phyloP scores from a whole-genome alignment of 1,284 basidiomycete genomes.

The Cystobasidium pallidum region DNA sequence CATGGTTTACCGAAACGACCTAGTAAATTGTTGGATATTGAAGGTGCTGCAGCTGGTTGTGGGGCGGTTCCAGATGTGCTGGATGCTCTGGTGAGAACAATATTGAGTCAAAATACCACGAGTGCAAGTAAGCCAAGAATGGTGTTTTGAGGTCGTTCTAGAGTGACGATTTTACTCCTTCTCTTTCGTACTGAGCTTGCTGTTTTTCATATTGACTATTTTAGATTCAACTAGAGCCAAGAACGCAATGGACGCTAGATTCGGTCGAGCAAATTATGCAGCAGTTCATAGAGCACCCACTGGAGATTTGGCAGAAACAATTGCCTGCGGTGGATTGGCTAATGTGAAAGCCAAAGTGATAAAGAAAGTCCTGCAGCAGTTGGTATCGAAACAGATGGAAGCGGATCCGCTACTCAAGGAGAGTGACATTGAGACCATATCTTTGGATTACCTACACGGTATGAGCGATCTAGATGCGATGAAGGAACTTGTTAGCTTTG shows the following conservation, averaged over 20 bases:
- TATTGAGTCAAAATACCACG: constrained; percentile 75
- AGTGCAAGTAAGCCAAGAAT: constrained; percentile 56
- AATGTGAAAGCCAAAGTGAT: constrained; percentile 74
- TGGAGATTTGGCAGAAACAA: constrained; percentile 64
- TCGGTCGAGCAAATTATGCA: constrained; percentile 67
- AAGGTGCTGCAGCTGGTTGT: constrained; percentile 60
- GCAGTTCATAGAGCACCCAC: constrained; percentile 64
- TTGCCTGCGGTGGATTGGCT: constrained; percentile 71
- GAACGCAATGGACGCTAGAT: constrained; percentile 63
- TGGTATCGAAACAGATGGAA: constrained; percentile 61
- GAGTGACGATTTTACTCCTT: too few species aligned
- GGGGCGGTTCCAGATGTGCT: constrained; percentile 68
- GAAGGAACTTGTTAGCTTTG: constrained; percentile 68
- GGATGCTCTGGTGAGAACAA: constrained; percentile 71
- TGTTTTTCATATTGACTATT: neutral
- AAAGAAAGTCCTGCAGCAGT: constrained; percentile 63
- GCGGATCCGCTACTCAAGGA: constrained; percentile 15
- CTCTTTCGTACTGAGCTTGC: neutral
- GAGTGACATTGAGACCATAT: constrained; percentile 40
- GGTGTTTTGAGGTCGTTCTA: too few species aligned
- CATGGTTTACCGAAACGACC: constrained; percentile 57
- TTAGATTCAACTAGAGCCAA: constrained; percentile 67
- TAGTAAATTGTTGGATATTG: constrained; percentile 53
- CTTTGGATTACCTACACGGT: constrained; percentile 48
- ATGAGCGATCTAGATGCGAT: constrained; percentile 66